These are phyloP conservation scores for Drechslerella coelobrocha DNA, from an alignment of 2,329 filamentous ascomycete genomes.

Conservation along the genomic window DNA sequence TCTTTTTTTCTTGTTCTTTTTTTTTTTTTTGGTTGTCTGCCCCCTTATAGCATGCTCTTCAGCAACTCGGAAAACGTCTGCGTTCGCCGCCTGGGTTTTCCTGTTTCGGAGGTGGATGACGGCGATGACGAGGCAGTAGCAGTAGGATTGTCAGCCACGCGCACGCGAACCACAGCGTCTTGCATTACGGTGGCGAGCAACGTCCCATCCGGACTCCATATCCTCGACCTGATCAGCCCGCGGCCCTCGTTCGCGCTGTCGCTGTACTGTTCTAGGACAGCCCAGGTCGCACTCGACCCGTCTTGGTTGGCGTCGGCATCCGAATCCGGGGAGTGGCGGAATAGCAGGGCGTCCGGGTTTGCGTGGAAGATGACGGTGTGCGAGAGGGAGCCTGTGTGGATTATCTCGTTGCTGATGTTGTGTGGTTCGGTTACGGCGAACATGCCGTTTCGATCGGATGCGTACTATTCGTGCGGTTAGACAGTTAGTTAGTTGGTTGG, in stretches of 20 bases:
- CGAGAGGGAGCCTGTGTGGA: constrained; percentile 43
- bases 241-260: constrained; percentile 47
- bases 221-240: constrained; percentile 37
- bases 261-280: constrained; percentile 34
- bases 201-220: constrained; percentile 41
- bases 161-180: constrained; percentile 40
- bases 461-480: constrained; percentile 18
- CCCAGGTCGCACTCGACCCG: constrained; percentile 11
- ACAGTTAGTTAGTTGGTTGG: background rate
- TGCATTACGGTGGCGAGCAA: constrained; percentile 39
- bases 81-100: constrained; percentile 17
- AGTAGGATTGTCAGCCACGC: constrained; percentile 14
- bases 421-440: constrained; percentile 40
- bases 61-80: constrained; percentile 36
- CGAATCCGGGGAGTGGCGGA: background rate
- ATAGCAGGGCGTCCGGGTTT: constrained; percentile 39
- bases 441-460: constrained; percentile 47
- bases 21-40: no score
- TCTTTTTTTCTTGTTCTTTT: no score
- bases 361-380: constrained; percentile 48
- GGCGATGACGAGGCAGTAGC: no score
- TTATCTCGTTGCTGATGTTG: constrained; percentile 43
- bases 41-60: constrained; percentile 28
- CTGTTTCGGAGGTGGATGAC: no score
- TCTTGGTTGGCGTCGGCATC: constrained; percentile 10